Base-by-base conservation (phyloP, 805 yeast species). In the Ogataea salicorniae region DNA sequence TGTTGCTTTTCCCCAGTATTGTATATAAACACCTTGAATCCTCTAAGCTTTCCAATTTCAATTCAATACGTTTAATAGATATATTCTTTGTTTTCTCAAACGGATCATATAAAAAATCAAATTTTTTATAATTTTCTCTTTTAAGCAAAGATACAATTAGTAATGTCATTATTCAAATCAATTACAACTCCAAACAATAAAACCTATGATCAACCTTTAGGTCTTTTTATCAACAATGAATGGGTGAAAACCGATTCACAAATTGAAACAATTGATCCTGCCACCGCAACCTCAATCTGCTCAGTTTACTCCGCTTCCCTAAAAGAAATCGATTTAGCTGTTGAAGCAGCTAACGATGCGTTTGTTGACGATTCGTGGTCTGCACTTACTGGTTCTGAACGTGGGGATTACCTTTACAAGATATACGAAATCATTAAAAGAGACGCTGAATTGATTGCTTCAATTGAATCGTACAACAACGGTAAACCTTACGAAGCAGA, bases 291-390 rank as follows among this genome's bases (percentile, higher is more conserved):
- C 59, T 71, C 68, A 34, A 74, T 84, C 45, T 71, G 80, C 34
- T 72, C 77, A 18, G 83, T 85, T 26, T 78, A 72, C 56, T 80
- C 76, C 39, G 85, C 83, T 37, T 63, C 73, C 45, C 75, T 69
- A 42, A 77, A 72, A 42, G 87, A 84, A 57, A 80, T 85, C 35
- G 84, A 84, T 54, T 53, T 66, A 50, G 91, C 91, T 2, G 90
- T 83, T 16, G 72, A 76, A 22, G 80, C 83, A 16, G 90, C 91
- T 16, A 73, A 74, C 48, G 66, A 68, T 31, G 89, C 90, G 3
- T 84, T 82, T 63, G 66, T 67, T 36, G 50, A 63, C 17, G 64
- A 65, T 4, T 55, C 59, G 15, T 80, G 85, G 81, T 68, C 74
- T 45, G 65, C 67, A 34, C 55, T 73, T 3, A 71, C 76, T 18